Conservation (phyloP, 2,329 filamentous ascomycete genomes). For the Cadophora gregata region DNA sequence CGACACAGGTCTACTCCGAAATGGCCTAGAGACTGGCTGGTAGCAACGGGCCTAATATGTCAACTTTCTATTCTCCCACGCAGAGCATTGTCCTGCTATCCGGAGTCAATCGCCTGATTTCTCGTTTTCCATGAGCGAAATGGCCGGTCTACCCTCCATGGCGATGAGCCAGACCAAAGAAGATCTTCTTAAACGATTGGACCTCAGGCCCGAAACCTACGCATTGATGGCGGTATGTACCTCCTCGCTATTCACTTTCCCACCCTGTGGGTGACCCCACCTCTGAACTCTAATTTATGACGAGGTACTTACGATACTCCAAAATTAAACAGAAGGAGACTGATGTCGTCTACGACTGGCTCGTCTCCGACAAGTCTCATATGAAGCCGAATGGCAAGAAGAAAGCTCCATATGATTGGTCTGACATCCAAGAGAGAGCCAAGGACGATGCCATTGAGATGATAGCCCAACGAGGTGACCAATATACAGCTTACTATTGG, state of each 20-base stretch:
- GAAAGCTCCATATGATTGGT: constrained; percentile 44
- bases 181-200: constrained; percentile 41
- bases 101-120: not conserved
- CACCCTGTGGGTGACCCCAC: constrained; percentile 4
- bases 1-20: not conserved
- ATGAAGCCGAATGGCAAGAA: constrained; percentile 43
- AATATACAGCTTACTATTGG: constrained; percentile 41
- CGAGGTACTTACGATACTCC: constrained; percentile 36
- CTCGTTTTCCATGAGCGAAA: constrained; percentile 20
- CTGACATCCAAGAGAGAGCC: constrained; percentile 42
- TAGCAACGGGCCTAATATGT: not conserved
- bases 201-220: constrained; percentile 39
- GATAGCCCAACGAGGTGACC: constrained; percentile 36
- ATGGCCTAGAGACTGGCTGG: not conserved
- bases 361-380: constrained; percentile 40
- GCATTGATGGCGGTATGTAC: constrained; percentile 42
- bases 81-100: not conserved
- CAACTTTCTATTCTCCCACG: not conserved
- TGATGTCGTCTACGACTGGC: constrained; percentile 41
- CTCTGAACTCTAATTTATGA: not conserved
- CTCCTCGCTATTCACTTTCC: not conserved
- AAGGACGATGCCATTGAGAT: constrained; percentile 42
- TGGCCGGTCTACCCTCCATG: constrained; percentile 34
- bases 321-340: constrained; percentile 41
- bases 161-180: constrained; percentile 45